Evolutionary conservation across 331 rosid genomes (phyloP).

Genomic region (Acacia concinna): DNA sequence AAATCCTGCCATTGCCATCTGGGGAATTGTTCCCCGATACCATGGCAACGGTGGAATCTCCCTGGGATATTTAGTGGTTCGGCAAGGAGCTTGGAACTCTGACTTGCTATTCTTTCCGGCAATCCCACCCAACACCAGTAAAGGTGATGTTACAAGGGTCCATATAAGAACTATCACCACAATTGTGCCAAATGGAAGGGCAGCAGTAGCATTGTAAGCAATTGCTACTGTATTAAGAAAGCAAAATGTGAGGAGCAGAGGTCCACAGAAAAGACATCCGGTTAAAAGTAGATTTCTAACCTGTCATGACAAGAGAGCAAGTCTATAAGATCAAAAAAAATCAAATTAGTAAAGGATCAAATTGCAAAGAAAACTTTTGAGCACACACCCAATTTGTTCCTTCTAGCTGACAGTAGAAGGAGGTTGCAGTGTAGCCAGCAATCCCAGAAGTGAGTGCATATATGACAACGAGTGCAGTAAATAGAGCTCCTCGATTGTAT

Average conservation of each 20-base stretch:
- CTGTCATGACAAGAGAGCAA: constrained; percentile 45
- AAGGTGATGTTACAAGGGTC: constrained; percentile 88
- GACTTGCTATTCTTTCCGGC: constrained; percentile 93
- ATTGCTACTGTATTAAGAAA: constrained; percentile 85
- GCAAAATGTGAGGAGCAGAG: constrained; percentile 63
- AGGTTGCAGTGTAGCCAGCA: constrained; percentile 83
- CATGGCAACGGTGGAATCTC: constrained; percentile 93
- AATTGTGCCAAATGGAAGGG: constrained; percentile 92
- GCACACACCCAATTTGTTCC: constrained; percentile 84
- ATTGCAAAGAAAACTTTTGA: constrained; percentile 6
- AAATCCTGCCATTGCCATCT: constrained; percentile 97
- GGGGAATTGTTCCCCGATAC: constrained; percentile 83
- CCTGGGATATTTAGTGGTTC: constrained; percentile 84
- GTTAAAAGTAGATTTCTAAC: constrained; percentile 81
- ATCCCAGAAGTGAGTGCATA: constrained; percentile 55
- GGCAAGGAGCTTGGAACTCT: constrained; percentile 87
- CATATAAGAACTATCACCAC: constrained; percentile 89
- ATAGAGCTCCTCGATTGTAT: constrained; percentile 86
- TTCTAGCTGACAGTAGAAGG: constrained; percentile 84
- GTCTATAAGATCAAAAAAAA: constrained; percentile 14
- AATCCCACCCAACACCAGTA: constrained; percentile 91
- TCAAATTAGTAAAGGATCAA: constrained; percentile 14
- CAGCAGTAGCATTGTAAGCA: constrained; percentile 83
- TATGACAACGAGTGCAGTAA: constrained; percentile 72
- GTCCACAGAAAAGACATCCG: constrained; percentile 88